Percentiles rank a stretch among this genome's conserved stretches.
Conservation (phyloP, 2,329 filamentous ascomycete species). For the Pseudopithomyces chartarum region DNA sequence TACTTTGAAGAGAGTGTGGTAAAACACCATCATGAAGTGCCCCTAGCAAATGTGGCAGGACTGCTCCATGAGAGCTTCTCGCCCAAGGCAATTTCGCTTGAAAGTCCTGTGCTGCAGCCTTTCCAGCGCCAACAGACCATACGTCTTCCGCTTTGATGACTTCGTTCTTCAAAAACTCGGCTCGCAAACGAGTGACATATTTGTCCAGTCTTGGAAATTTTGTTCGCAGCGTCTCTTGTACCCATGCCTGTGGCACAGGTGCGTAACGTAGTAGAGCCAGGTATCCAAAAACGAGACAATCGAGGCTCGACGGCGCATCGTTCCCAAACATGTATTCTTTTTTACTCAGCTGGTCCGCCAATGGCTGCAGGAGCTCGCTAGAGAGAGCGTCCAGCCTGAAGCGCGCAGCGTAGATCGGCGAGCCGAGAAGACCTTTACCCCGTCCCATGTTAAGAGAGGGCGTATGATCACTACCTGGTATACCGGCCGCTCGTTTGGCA, state of each 20-base stretch:
- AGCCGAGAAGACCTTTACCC: constrained; percentile 65
- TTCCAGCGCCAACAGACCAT: constrained; percentile 31
- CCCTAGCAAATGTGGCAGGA: constrained; percentile 15
- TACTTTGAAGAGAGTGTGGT: constrained; percentile 21
- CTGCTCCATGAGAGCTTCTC: neutral
- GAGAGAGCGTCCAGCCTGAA: constrained; percentile 79
- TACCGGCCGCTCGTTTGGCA: constrained; percentile 42
- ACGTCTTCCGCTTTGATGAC: constrained; percentile 28
- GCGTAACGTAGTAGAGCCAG: constrained; percentile 73
- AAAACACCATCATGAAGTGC: constrained; percentile 29
- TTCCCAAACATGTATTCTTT: constrained; percentile 62
- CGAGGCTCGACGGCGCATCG: constrained; percentile 65
- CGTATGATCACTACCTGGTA: constrained; percentile 40
- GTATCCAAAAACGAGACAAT: constrained; percentile 83
- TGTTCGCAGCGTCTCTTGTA: constrained; percentile 60
- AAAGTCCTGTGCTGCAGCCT: constrained; percentile 5
- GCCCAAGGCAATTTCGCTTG: constrained; percentile 31
- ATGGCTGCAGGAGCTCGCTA: constrained; percentile 69
- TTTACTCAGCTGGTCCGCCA: constrained; percentile 65
- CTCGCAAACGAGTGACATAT: constrained; percentile 46
- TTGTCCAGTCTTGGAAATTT: constrained; percentile 50
- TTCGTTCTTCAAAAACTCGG: constrained; percentile 28
- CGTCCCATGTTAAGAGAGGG: constrained; percentile 56
- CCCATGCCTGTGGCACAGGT: constrained; percentile 65
- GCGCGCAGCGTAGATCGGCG: constrained; percentile 70